Percentiles rank a stretch among this genome's conserved stretches.
Evolutionary conservation across 768 basidiomycete genomes (phyloP).

Genomic region (Hericium alpestre): DNA sequence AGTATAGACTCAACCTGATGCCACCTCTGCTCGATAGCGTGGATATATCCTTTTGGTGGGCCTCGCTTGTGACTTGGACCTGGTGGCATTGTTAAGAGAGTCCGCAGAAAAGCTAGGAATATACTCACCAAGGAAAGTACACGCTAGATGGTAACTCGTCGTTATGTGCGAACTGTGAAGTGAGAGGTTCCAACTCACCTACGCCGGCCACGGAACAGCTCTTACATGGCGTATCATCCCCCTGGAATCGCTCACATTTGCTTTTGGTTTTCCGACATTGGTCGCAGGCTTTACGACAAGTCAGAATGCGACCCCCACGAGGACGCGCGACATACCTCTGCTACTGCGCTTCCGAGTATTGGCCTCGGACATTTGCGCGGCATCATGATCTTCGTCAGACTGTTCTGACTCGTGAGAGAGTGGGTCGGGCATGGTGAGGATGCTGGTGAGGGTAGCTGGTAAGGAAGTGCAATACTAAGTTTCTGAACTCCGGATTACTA

Average conservation of each 20-base stretch:
- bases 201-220: slow-evolving; percentile 51
- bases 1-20: slow-evolving; percentile 89
- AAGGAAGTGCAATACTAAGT: not conserved
- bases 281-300: slow-evolving; percentile 55
- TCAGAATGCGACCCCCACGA: not conserved
- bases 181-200: slow-evolving; percentile 25
- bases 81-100: slow-evolving; percentile 17
- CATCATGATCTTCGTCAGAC: slow-evolving; percentile 11
- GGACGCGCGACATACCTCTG: slow-evolving; percentile 7
- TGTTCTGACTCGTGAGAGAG: slow-evolving; percentile 6
- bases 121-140: slow-evolving; percentile 51
- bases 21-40: slow-evolving; percentile 85
- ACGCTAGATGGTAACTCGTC: slow-evolving; percentile 31
- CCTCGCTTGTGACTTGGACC: slow-evolving; percentile 77
- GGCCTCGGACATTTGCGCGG: not conserved
- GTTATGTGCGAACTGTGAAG: slow-evolving; percentile 6
- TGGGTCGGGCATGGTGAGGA: not conserved
- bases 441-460: not conserved
- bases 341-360: slow-evolving; percentile 12
- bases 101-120: not conserved
- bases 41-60: slow-evolving; percentile 84
- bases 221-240: slow-evolving; percentile 44
- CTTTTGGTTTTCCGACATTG: slow-evolving; percentile 83
- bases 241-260: slow-evolving; percentile 60
- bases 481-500: not conserved